Conservation (phyloP, 257 asterid species). For the Solanum tarapatanum region DNA sequence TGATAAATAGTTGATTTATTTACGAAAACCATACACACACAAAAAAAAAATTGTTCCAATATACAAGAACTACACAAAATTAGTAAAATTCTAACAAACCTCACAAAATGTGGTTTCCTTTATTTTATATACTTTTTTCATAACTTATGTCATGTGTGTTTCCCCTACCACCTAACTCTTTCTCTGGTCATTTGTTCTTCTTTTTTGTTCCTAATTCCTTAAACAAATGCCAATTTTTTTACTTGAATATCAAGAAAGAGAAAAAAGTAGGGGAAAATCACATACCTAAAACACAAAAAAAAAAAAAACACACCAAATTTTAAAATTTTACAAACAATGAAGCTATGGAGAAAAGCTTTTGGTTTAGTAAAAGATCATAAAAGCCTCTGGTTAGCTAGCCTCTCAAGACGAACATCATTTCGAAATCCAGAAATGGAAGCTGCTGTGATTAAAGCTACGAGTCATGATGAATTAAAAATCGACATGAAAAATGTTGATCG, state of each 20-base stretch:
- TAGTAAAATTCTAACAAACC: neutral
- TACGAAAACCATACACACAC: neutral
- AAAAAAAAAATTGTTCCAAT: neutral
- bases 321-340: slow-evolving; percentile 9
- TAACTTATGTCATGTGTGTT: neutral
- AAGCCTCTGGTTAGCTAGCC: slow-evolving; percentile 53
- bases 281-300: neutral
- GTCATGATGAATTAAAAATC: slow-evolving; percentile 35
- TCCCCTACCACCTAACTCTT: neutral
- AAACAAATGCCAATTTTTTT: neutral
- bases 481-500: slow-evolving; percentile 39
- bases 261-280: neutral
- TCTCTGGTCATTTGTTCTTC: neutral
- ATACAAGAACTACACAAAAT: neutral
- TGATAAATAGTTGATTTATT: neutral
- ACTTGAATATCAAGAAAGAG: neutral
- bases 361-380: slow-evolving; percentile 57
- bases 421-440: slow-evolving; percentile 79
- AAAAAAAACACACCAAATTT: neutral
- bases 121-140: neutral
- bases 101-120: neutral
- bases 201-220: neutral
- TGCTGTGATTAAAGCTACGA: slow-evolving; percentile 66
- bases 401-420: slow-evolving; percentile 43
- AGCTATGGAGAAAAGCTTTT: slow-evolving; percentile 70